Evolutionary conservation across 176 grass and related monocot genomes (phyloP).

Genomic region (Cocos nucifera): DNA sequence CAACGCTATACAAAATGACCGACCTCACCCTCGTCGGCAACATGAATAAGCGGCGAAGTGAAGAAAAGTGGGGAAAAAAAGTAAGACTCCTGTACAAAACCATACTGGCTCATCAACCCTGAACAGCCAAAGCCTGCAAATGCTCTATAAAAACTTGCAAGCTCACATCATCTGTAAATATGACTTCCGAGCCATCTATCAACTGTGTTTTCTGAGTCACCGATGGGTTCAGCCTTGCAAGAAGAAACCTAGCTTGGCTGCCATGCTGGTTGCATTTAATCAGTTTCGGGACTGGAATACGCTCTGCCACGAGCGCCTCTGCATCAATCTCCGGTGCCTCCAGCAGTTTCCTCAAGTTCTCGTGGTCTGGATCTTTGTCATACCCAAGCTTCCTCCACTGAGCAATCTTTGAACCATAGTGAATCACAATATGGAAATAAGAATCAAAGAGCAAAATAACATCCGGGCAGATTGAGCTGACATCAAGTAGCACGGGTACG

Average conservation of each 20-base stretch:
- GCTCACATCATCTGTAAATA: slow-evolving; percentile 90
- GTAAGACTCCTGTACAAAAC: too few relatives aligned
- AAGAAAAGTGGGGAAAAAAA: too few relatives aligned
- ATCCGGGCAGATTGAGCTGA: slow-evolving; percentile 85
- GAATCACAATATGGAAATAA: slow-evolving; percentile 90
- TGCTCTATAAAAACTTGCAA: slow-evolving; percentile 99
- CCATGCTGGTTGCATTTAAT: slow-evolving; percentile 95
- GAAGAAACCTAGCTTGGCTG: slow-evolving; percentile 85
- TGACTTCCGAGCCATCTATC: slow-evolving; percentile 78
- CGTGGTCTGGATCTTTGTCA: slow-evolving; percentile 70
- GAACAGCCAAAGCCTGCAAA: slow-evolving; percentile 92
- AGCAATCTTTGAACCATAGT: slow-evolving; percentile 95
- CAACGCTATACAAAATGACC: too few relatives aligned
- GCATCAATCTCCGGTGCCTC: slow-evolving; percentile 90
- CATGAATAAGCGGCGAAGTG: too few relatives aligned
- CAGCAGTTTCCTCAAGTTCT: slow-evolving; percentile 81
- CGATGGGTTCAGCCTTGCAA: slow-evolving; percentile 88
- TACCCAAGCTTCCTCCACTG: slow-evolving; percentile 93
- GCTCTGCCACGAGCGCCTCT: slow-evolving; percentile 50
- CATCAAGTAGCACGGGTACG: slow-evolving; percentile 88
- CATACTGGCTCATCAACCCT: slow-evolving; percentile 24
- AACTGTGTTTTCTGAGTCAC: slow-evolving; percentile 91
- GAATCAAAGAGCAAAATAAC: slow-evolving; percentile 98
- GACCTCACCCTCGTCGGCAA: too few relatives aligned
- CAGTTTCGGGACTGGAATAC: slow-evolving; percentile 74